Base-by-base conservation (phyloP, 2,329 filamentous ascomycete genomes). In the Arthrobotrys musiformis region DNA sequence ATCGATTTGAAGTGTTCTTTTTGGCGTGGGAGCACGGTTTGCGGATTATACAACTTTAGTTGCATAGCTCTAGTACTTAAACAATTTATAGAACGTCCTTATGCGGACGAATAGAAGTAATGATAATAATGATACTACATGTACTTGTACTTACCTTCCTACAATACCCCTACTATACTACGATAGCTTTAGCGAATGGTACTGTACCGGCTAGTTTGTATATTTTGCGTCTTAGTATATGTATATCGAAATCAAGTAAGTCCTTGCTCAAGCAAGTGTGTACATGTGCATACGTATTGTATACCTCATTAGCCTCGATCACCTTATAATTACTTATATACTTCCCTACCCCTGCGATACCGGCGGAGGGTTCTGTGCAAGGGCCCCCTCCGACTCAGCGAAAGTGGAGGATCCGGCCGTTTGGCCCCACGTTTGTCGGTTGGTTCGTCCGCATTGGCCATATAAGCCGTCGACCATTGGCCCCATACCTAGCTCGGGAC, bases 41-140 rank as follows among this genome's bases (percentile, higher is more conserved):
- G 19, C 9, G n/a, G 33, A 40, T 19, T 13, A 40, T 13, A 40
- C n/a, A 19, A 13, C 30, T 24, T n/a, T 42, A 8, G 40, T 56
- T 26, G 40, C 37, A 46, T 62, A 24, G 37, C 24, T 62, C 42
- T 24, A 33, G 58, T 44, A 46, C 37, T 62, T 58, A 40, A 58
- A 44, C 1, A 8, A 33, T n/a, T 26, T 40, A 58, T 68, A 56
- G 35, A 40, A 69, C 50, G 72, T 70, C 64, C 72, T 66, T 76
- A 76, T 76, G 72, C 72, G 72, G 64, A 66, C 64, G 28, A 24
- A 75, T 75, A 75, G 70, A 75, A 37, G 58, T 76, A 76, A 76
- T 76, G 72, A 76, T 76, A 76, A 76, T 76, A 76, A 74, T 56
- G 70, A 61, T 44, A 54, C 22, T 35, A n/a, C n/a, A n/a, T n/a